Base-by-base conservation (phyloP, 306 rosid species). In the Vachellia pachyceras region DNA sequence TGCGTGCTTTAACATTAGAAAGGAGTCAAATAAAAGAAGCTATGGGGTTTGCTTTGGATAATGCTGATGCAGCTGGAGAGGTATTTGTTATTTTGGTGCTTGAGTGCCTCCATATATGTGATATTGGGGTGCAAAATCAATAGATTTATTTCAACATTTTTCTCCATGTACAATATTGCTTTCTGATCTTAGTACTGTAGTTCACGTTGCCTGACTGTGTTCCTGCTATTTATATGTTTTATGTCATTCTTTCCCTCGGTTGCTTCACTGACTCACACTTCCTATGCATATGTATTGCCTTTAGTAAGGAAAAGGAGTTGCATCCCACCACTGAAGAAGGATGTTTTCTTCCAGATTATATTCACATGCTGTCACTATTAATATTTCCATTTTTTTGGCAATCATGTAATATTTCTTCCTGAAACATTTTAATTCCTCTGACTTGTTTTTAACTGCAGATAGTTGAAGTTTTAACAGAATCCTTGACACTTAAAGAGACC, bases 21-120 rank as follows among this genome's bases (percentile, higher is more conserved):
- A 93, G 99, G 87, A 93, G 92, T 88, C 98, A 90, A 87, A 91
- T 96, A 82, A 96, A 91, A 86, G 99, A 90, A 80, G 97, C 98
- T 60, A 96, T 96, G 99, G 99, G 98, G 65, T 96, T 96, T 83
- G 87, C 98, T 80, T 89, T 96, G 88, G 97, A 96, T 85, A 96
- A 96, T 85, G 97, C 98, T 70, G 99, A 96, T 86, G 99, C 99
- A 68, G 99, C 99, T 84, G 98, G 97, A 49, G 99, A 96, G 99
- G 99, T 94, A 90, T 69, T 83, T 25, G 76, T 75, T 73, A 50
- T 72, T 73, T 11, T 83, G 47, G 66, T 68, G 14, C 67, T 73
- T 54, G 25, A 22, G 14, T 66, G 29, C 60, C 76, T 60, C 49
- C 17, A 8, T 65, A 50, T 61, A 45, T 40, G 66, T 81, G 52